A percentile compares a stretch with the other conserved stretches of the same genome.
phyloP scores from a whole-genome alignment of 148 eudicot genomes.

The Rhododendron henanense region DNA sequence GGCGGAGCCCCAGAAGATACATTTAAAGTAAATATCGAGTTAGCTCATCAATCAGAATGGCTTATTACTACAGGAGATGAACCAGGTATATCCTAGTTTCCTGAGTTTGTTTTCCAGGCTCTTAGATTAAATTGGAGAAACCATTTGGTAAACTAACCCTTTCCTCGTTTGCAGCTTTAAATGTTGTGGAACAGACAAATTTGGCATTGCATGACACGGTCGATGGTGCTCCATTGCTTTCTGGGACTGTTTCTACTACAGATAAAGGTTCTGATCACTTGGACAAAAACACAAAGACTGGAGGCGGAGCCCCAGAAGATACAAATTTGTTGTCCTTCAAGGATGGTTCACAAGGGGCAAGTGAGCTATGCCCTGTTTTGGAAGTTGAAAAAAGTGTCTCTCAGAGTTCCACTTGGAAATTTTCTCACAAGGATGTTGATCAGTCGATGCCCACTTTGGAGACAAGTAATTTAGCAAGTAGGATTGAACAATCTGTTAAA shows the following conservation, averaged over 20 bases:
- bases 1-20: no score
- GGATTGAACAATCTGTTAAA: conserved; percentile 10
- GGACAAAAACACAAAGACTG: conserved; percentile 20
- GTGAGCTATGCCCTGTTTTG: conserved; percentile 19
- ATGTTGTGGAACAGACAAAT: conserved; percentile 7
- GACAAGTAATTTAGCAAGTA: conserved; percentile 20
- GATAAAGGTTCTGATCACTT: conserved; percentile 9
- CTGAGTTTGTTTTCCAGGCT: no score
- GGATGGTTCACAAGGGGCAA: conserved; percentile 14
- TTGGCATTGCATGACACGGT: conserved; percentile 8
- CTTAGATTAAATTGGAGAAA: neutral
- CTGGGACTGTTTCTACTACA: conserved; percentile 13
- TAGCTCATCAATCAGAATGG: no score
- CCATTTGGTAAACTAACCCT: neutral
- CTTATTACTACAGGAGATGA: no score
- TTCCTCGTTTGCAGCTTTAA: conserved; percentile 10
- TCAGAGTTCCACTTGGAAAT: conserved; percentile 10
- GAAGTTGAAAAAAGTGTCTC: conserved; percentile 20
- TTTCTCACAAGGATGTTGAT: conserved; percentile 15
- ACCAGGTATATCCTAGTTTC: no score
- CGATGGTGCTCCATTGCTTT: conserved; percentile 16
- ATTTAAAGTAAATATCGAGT: neutral
- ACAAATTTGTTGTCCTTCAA: conserved; percentile 10
- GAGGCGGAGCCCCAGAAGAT: conserved; percentile 15
- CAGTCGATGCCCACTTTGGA: conserved; percentile 29